phyloP scores from a whole-genome alignment of 106 monocot species.

The Vanilla planifolia region DNA sequence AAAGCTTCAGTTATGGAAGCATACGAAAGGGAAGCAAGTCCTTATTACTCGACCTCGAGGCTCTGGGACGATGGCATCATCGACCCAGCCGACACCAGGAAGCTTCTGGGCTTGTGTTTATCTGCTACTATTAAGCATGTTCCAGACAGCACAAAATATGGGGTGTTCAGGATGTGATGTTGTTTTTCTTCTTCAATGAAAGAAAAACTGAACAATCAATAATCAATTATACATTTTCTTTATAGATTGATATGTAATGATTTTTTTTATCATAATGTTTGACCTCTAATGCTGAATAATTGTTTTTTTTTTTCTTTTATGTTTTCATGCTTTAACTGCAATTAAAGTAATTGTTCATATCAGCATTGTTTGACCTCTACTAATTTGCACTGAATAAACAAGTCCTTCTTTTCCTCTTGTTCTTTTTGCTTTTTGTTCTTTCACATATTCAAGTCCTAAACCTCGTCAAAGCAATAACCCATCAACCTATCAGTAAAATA shows the following conservation, averaged over 20 bases:
- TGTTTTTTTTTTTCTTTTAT: too few species aligned
- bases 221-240: not conserved
- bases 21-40: constrained; percentile 92
- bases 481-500: too few species aligned
- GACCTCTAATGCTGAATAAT: too few species aligned
- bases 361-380: too few species aligned
- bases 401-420: too few species aligned
- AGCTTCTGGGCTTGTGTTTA: constrained; percentile 72
- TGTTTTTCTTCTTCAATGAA: not conserved
- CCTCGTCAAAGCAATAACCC: too few species aligned
- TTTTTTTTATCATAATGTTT: too few species aligned
- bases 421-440: too few species aligned
- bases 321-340: too few species aligned
- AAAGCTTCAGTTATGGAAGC: constrained; percentile 74
- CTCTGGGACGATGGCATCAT: constrained; percentile 99
- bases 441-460: too few species aligned
- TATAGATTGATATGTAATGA: not conserved
- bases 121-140: constrained; percentile 50
- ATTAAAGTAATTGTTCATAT: too few species aligned
- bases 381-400: too few species aligned
- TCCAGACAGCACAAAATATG: constrained; percentile 72
- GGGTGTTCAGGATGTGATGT: constrained; percentile 92
- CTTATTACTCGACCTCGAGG: constrained; percentile 94
- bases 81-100: constrained; percentile 89
- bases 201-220: not conserved